Evolutionary conservation across 73 alveolate genomes (phyloP).

Genomic region (Urostyla sp.): DNA sequence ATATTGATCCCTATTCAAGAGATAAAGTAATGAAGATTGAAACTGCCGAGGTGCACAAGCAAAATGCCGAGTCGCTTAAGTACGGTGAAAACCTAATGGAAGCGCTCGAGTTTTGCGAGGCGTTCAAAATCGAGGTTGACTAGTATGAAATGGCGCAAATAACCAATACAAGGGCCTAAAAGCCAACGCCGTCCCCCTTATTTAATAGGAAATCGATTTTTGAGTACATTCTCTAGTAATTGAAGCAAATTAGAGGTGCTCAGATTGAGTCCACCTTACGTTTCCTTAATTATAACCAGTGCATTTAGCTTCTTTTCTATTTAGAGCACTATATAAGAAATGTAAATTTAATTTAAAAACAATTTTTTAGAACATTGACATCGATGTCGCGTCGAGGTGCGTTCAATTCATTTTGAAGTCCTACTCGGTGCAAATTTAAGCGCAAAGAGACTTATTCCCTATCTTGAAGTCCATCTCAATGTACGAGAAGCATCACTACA

Average conservation of each 20-base stretch:
- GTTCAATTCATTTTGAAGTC: conserved; percentile 9
- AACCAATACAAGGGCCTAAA: conserved; percentile 68
- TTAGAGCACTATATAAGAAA: conserved; percentile 84
- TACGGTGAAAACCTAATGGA: conserved; percentile 92
- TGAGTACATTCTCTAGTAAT: conserved; percentile 72
- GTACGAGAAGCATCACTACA: conserved; percentile 7
- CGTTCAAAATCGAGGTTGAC: conserved; percentile 81
- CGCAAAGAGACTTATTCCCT: conserved; percentile 28
- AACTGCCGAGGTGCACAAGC: conserved; percentile 69
- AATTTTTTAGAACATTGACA: conserved; percentile 33
- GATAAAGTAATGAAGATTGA: conserved; percentile 82
- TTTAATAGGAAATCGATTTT: conserved; percentile 78
- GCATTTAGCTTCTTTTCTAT: conserved; percentile 74
- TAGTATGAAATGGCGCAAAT: conserved; percentile 78
- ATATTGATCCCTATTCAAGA: conserved; percentile 72
- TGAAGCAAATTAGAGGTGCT: conserved; percentile 70
- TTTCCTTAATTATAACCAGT: conserved; percentile 77
- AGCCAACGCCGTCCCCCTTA: conserved; percentile 72
- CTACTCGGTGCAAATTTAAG: conserved; percentile 43
- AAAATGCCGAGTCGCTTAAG: conserved; percentile 80
- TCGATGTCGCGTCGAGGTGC: conserved; percentile 53
- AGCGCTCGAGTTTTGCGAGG: conserved; percentile 82
- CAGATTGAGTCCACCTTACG: conserved; percentile 81
- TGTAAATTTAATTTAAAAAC: background rate
- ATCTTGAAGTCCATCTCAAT: conserved; percentile 30